Percentiles rank a stretch among this genome's conserved stretches.
phyloP scores from a whole-genome alignment of 2,329 filamentous ascomycete genomes.

The Ceratocystis ficicola region DNA sequence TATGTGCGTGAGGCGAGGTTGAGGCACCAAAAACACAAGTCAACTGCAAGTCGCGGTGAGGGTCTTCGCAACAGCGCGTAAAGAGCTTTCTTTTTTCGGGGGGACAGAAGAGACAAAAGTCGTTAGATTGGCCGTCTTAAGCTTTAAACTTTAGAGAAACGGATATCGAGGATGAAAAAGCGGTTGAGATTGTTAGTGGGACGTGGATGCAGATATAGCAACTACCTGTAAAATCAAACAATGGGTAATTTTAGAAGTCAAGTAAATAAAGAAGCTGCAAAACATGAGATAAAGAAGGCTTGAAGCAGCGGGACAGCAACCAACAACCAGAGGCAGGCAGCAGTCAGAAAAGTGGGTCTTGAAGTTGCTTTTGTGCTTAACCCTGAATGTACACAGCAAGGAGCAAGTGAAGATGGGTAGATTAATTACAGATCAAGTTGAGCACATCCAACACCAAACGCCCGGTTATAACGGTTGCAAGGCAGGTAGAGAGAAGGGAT shows the following conservation, averaged over 20 bases:
- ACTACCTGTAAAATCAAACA: neutral
- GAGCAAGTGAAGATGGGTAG: too few species aligned
- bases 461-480: neutral
- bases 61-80: slow-evolving; percentile 10
- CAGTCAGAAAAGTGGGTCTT: neutral
- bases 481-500: neutral
- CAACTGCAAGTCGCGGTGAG: slow-evolving; percentile 8
- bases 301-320: neutral
- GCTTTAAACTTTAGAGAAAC: neutral
- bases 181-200: neutral
- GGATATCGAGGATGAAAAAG: neutral
- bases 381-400: neutral
- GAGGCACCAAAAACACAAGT: neutral
- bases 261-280: neutral
- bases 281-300: neutral
- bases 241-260: neutral
- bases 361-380: neutral
- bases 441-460: neutral
- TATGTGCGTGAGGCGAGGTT: neutral
- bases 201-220: neutral
- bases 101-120: neutral
- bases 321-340: neutral
- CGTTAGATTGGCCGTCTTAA: neutral
- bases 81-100: slow-evolving; percentile 6
- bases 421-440: neutral